A percentile compares a stretch with the other conserved stretches of the same genome.
Evolutionary conservation across 208 protist genomes (phyloP).

Genomic region (Acanthamoeba lenticulata): DNA sequence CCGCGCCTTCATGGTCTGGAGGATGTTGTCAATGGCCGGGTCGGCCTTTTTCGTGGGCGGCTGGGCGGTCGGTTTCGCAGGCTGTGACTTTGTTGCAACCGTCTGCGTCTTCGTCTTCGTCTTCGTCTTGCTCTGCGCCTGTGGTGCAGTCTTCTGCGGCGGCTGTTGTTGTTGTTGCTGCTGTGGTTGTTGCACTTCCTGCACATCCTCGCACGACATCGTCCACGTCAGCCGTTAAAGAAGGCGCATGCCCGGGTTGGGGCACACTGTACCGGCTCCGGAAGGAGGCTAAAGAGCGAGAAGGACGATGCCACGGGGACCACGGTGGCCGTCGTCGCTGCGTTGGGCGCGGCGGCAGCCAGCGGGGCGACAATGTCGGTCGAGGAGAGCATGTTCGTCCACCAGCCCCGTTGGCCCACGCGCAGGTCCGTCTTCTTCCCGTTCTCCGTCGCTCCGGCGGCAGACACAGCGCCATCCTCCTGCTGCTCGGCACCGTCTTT

Average conservation of each 20-base stretch:
- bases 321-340: not conserved
- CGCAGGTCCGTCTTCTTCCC: not conserved
- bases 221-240: too few species aligned
- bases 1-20: not conserved
- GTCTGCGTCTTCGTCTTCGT: not conserved
- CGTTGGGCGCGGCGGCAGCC: not conserved
- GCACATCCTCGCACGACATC: too few species aligned
- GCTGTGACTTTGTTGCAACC: not conserved
- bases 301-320: too few species aligned
- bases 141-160: too few species aligned
- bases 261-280: not conserved
- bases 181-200: too few species aligned
- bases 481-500: not conserved
- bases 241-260: not conserved
- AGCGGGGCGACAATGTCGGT: not conserved
- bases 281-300: slow-evolving; percentile 1
- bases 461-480: not conserved
- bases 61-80: not conserved
- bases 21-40: not conserved
- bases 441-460: not conserved
- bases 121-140: too few species aligned
- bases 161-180: too few species aligned
- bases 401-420: not conserved
- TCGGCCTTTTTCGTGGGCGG: too few species aligned
- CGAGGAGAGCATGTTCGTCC: not conserved